Base-by-base conservation (phyloP, 1,139 yeast genomes). In the Geotrichum phurueaensis region DNA sequence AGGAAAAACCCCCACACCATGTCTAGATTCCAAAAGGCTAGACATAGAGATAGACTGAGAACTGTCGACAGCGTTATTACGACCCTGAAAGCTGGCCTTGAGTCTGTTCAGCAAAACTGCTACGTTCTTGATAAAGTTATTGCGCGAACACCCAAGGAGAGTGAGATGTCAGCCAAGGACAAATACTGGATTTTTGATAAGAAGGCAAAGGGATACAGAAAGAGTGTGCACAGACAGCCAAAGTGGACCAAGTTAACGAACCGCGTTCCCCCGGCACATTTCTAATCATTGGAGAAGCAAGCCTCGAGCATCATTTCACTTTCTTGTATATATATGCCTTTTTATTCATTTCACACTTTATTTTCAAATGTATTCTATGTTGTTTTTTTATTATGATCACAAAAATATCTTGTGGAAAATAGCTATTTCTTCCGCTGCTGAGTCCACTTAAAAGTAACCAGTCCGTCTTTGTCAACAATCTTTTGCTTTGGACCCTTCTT, bases 401-500 rank as follows among this genome's bases (percentile, higher is more conserved):
- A 25, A n/a, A 23, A 2, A 9, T 18, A 22, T 45, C 49, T 45
- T 36, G 33, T 29, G 18, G 20, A 27, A 53, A 6, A 33, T 7
- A 18, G 4, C 49, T 56, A 60, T 23, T 53, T 57, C 60, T 60
- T 60, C 53, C 62, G 57, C 27, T 53, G 58, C 47, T 60, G 56
- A 25, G 57, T 60, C 62, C 62, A 60, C 25, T 56, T 56, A 52
- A 47, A 60, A 13, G 58, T 31, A 23, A 60, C 58, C 31, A 53
- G 45, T 2, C 97, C 98, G 53, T 82, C 80, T 15, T 79, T 75
- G 61, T 80, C 86, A 5, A 81, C 78, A 3, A 86, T 72, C 77
- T 91, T 92, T 80, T 87, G 88, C 75, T 88, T 89, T 63, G 84
- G 84, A 0, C 98, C 98, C 66, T 86, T 87, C 73, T 89, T 89